Evolutionary conservation across 1,139 yeast species (phyloP).

Genomic region (Debaryomycetaceae sp.): DNA sequence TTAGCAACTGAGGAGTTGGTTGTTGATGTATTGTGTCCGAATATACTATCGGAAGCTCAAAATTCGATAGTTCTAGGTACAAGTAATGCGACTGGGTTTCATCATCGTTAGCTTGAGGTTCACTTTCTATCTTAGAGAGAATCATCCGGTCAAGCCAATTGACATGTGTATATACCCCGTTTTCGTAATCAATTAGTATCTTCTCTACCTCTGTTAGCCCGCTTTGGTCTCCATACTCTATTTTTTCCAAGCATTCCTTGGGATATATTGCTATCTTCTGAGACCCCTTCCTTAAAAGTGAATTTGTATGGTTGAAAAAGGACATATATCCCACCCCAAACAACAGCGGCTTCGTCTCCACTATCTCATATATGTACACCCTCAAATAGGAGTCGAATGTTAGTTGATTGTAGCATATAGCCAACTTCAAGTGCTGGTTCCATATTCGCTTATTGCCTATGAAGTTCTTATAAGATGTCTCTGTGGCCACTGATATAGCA

Average conservation of each 20-base stretch:
- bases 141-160: slow-evolving; percentile 79
- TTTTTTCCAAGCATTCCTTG: slow-evolving; percentile 2
- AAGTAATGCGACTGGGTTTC: slow-evolving; percentile 35
- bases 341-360: slow-evolving; percentile 44
- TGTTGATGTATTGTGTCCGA: slow-evolving; percentile 48
- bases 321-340: slow-evolving; percentile 62
- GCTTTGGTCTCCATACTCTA: slow-evolving; percentile 22
- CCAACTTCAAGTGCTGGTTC: slow-evolving; percentile 64
- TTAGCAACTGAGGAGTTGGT: slow-evolving; percentile 10
- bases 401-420: slow-evolving; percentile 68
- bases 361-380: slow-evolving; percentile 65
- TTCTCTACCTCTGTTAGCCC: slow-evolving; percentile 44
- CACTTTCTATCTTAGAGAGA: slow-evolving; percentile 53
- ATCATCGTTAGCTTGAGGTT: slow-evolving; percentile 18
- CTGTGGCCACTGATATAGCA: slow-evolving; percentile 63
- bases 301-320: slow-evolving; percentile 48
- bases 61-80: slow-evolving; percentile 68
- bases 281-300: slow-evolving; percentile 35
- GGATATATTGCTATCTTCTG: slow-evolving; percentile 31
- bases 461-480: slow-evolving; percentile 63
- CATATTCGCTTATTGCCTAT: slow-evolving; percentile 40
- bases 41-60: slow-evolving; percentile 78
- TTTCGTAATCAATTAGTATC: slow-evolving; percentile 60
- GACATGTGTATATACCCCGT: slow-evolving; percentile 58
- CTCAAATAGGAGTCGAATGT: slow-evolving; percentile 59